phyloP scores from a whole-genome alignment of 352 stramenopile species.

The Lagenidium giganteum region DNA sequence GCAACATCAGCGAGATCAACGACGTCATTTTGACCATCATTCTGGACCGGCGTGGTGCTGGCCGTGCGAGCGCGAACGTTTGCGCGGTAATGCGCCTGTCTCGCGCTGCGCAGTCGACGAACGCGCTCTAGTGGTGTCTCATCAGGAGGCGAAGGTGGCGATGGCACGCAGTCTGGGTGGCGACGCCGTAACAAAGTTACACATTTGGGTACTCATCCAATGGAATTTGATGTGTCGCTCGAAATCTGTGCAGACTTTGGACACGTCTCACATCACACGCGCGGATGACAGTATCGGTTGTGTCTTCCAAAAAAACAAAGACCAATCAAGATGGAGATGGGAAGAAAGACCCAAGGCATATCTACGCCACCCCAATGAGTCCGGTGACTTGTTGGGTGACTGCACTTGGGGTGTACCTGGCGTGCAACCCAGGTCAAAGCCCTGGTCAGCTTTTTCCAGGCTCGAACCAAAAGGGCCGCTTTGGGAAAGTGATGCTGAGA shows the following conservation, averaged over 20 bases:
- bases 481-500: neutral
- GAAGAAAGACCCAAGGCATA: slow-evolving; percentile 7
- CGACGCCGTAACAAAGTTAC: too few species aligned
- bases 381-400: slow-evolving; percentile 2
- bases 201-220: slow-evolving; percentile 13
- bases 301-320: slow-evolving; percentile 20
- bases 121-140: too few species aligned
- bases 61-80: too few species aligned
- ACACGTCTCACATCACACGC: slow-evolving; percentile 9
- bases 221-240: slow-evolving; percentile 27
- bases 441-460: slow-evolving; percentile 1
- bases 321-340: slow-evolving; percentile 14
- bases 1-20: too few species aligned
- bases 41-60: too few species aligned
- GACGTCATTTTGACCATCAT: too few species aligned
- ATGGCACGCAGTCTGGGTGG: too few species aligned
- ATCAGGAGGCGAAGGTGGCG: too few species aligned
- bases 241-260: slow-evolving; percentile 14
- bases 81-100: too few species aligned
- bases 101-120: too few species aligned
- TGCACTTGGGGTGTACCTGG: slow-evolving; percentile 4
- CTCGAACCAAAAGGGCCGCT: neutral
- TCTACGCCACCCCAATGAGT: slow-evolving; percentile 10
- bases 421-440: neutral
- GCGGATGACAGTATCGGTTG: slow-evolving; percentile 12